phyloP scores from a whole-genome alignment of 257 asterid genomes.

The Solanum neorickii region DNA sequence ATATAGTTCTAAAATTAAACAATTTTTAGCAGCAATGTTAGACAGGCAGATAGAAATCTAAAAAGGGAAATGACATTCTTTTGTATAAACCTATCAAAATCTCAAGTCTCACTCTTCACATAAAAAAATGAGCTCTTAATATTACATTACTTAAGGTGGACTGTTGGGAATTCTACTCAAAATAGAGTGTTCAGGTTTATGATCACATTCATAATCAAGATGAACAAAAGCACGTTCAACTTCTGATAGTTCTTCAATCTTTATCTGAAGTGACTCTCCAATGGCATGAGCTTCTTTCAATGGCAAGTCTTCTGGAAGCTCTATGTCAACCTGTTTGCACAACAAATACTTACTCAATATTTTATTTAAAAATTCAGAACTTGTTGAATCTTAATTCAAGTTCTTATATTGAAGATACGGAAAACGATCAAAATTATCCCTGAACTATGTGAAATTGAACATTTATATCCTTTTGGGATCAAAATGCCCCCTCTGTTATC shows the following conservation, averaged over 20 bases:
- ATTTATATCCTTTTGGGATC: too few relatives aligned
- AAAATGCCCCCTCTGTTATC: too few relatives aligned
- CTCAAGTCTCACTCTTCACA: neutral
- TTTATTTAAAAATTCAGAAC: too few relatives aligned
- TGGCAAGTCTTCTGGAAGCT: conserved; percentile 67
- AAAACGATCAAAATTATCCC: too few relatives aligned
- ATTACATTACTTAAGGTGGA: conserved; percentile 15
- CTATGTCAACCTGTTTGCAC: conserved; percentile 53
- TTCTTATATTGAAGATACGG: too few relatives aligned
- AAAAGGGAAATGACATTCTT: neutral
- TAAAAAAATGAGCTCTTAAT: neutral
- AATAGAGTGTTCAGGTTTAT: conserved; percentile 69
- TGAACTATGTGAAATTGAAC: too few relatives aligned
- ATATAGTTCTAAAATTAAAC: too few relatives aligned
- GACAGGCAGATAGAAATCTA: too few relatives aligned
- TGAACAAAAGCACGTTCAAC: conserved; percentile 78
- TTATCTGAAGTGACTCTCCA: conserved; percentile 67
- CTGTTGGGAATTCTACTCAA: conserved; percentile 48
- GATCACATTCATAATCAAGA: conserved; percentile 73
- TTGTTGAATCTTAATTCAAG: too few relatives aligned
- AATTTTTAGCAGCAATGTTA: neutral
- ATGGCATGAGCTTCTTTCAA: conserved; percentile 62
- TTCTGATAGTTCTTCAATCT: conserved; percentile 62
- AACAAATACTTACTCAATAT: neutral
- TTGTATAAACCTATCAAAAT: neutral